phyloP scores from a whole-genome alignment of 1,284 basidiomycete species.

The Pascua sp. region DNA sequence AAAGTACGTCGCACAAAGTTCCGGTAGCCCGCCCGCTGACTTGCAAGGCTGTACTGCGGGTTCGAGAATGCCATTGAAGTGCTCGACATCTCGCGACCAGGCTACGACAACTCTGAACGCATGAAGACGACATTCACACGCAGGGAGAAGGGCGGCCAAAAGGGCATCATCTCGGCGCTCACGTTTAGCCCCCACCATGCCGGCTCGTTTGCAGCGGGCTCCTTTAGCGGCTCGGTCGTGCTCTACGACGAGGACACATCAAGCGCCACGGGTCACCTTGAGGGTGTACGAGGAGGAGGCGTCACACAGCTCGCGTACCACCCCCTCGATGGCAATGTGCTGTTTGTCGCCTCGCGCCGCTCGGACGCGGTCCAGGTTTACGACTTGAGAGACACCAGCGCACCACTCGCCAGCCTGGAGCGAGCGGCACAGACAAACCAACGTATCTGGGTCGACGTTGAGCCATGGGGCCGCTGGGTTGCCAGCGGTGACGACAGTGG shows the following conservation, averaged over 20 bases:
- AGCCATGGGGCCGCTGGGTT: constrained; percentile 65
- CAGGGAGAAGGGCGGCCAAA: constrained; percentile 76
- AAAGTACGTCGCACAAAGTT: no score
- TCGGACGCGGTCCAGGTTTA: constrained; percentile 65
- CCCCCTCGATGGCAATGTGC: constrained; percentile 62
- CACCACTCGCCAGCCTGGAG: constrained; percentile 22
- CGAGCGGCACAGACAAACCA: constrained; percentile 64
- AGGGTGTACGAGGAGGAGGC: constrained; percentile 58
- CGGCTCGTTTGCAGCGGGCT: constrained; percentile 67
- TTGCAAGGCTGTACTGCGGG: constrained; percentile 74
- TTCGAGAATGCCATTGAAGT: constrained; percentile 85
- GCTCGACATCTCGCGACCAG: constrained; percentile 61
- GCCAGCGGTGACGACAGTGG: constrained; percentile 62
- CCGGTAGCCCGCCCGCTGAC: no score
- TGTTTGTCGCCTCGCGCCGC: constrained; percentile 75
- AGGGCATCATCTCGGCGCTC: constrained; percentile 79
- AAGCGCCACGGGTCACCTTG: constrained; percentile 61
- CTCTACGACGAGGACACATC: constrained; percentile 65
- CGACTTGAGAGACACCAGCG: constrained; percentile 65
- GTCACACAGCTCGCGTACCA: constrained; percentile 83
- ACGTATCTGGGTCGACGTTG: constrained; percentile 70
- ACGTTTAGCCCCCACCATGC: constrained; percentile 68
- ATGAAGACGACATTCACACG: constrained; percentile 70
- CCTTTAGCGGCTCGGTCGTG: constrained; percentile 61
- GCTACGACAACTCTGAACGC: constrained; percentile 54